Conservation (phyloP, 2,329 filamentous ascomycete genomes). For the Setomelanomma holmii region DNA sequence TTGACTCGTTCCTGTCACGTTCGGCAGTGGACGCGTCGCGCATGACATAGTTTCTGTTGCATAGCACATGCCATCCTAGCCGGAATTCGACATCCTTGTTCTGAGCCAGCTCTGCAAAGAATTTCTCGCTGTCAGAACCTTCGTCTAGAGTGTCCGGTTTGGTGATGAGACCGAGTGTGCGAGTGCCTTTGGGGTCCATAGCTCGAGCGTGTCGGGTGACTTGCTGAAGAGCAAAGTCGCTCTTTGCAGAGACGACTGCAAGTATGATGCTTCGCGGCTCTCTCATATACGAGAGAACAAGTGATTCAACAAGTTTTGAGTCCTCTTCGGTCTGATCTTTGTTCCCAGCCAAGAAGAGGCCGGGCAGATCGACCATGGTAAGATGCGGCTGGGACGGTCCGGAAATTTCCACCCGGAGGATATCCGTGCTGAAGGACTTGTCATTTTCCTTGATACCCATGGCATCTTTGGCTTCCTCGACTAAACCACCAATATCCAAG, state of each 20-base stretch:
- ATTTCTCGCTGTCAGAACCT: slow-evolving; percentile 51
- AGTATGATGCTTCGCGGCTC: slow-evolving; percentile 66
- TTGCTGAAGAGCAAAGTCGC: slow-evolving; percentile 63
- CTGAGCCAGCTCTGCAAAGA: slow-evolving; percentile 46
- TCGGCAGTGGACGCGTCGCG: slow-evolving; percentile 34
- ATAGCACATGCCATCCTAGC: slow-evolving; percentile 62
- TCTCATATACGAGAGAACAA: slow-evolving; percentile 63
- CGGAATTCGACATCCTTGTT: slow-evolving; percentile 50
- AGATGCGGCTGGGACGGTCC: slow-evolving; percentile 31
- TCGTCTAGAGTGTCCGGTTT: slow-evolving; percentile 58
- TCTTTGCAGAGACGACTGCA: slow-evolving; percentile 52
- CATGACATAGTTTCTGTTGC: slow-evolving; percentile 51
- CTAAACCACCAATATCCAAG: slow-evolving; percentile 12
- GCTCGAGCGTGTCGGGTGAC: slow-evolving; percentile 59
- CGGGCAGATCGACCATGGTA: slow-evolving; percentile 47
- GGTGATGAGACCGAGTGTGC: slow-evolving; percentile 65
- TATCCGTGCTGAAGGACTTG: slow-evolving; percentile 25
- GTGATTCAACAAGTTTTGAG: slow-evolving; percentile 34
- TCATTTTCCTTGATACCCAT: slow-evolving; percentile 52
- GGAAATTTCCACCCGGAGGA: slow-evolving; percentile 34
- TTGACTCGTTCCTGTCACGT: slow-evolving; percentile 47
- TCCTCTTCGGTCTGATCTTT: slow-evolving; percentile 43
- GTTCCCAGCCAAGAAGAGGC: slow-evolving; percentile 45
- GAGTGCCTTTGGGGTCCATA: slow-evolving; percentile 54
- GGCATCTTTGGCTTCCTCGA: slow-evolving; percentile 58